These are phyloP conservation scores for Ormosia emarginata DNA, from an alignment of 306 rosid species.

Conservation along the genomic window DNA sequence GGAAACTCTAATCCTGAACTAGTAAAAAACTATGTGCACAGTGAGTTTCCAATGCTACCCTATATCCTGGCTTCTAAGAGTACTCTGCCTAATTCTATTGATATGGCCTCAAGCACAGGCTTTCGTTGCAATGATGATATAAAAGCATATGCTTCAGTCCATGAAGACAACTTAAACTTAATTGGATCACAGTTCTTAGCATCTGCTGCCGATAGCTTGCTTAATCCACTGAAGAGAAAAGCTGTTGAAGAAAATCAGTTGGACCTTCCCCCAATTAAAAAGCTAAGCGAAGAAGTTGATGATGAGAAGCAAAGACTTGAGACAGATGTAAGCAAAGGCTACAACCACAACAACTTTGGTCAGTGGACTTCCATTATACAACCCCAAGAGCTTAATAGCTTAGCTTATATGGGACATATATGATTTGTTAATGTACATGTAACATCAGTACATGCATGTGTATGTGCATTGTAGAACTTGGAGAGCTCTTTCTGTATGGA, in stretches of 20 bases:
- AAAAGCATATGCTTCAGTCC: conserved; percentile 19
- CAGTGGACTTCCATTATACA: conserved; percentile 38
- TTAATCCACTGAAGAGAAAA: conserved; percentile 42
- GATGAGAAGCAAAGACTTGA: conserved; percentile 12
- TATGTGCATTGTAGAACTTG: conserved; percentile 12
- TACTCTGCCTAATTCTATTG: conserved; percentile 24
- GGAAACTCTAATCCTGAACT: conserved; percentile 38
- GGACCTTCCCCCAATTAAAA: conserved; percentile 26
- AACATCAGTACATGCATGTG: background rate
- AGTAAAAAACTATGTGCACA: conserved; percentile 28
- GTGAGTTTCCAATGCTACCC: conserved; percentile 61
- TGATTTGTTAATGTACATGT: background rate
- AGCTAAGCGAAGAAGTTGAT: conserved; percentile 4
- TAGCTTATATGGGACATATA: conserved; percentile 24
- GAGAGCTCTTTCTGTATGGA: background rate
- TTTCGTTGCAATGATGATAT: conserved; percentile 5
- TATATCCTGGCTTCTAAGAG: conserved; percentile 46
- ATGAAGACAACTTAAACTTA: conserved; percentile 18
- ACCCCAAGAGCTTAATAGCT: conserved; percentile 40
- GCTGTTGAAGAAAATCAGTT: conserved; percentile 18
- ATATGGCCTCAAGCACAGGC: conserved; percentile 35
- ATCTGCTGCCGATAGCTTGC: conserved; percentile 28
- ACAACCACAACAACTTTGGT: conserved; percentile 27
- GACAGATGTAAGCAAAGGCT: conserved; percentile 19
- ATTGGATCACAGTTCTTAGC: conserved; percentile 20